Evolutionary conservation across 495 filamentous ascomycete genomes (phyloP).

Genomic region (Alectoria sarmentosa): DNA sequence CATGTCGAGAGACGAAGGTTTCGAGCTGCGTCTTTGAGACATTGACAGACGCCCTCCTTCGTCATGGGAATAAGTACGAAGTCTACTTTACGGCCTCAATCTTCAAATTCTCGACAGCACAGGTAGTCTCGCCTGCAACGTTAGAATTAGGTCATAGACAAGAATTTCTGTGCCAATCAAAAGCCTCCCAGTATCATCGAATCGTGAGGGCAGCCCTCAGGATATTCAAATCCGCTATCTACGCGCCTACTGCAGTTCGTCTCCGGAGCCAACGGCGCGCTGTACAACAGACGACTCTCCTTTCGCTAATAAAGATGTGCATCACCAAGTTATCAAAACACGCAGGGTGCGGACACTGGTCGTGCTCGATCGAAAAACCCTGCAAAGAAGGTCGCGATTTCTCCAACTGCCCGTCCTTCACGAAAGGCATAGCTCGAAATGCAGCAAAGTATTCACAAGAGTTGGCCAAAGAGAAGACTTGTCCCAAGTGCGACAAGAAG

Average conservation of each 20-base stretch:
- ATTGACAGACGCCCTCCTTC: neutral
- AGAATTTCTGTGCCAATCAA: neutral
- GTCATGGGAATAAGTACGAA: neutral
- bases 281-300: neutral
- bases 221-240: neutral
- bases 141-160: neutral
- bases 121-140: neutral
- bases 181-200: neutral
- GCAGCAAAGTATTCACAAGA: conserved; percentile 3
- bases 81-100: neutral
- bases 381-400: conserved; percentile 34
- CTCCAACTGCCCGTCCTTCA: conserved; percentile 35
- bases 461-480: conserved; percentile 23
- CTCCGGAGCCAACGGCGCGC: neutral
- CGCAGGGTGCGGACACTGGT: conserved; percentile 33
- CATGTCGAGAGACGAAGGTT: neutral
- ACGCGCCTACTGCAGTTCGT: neutral
- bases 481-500: conserved; percentile 30
- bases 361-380: conserved; percentile 31
- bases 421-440: conserved; percentile 16
- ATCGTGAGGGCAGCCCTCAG: neutral
- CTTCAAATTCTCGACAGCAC: neutral
- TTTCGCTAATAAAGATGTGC: conserved; percentile 32
- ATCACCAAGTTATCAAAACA: conserved; percentile 31
- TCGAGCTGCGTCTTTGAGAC: neutral